These are phyloP conservation scores for Scutellaria baicalensis DNA, from an alignment of 257 asterid genomes.

Conservation along the genomic window DNA sequence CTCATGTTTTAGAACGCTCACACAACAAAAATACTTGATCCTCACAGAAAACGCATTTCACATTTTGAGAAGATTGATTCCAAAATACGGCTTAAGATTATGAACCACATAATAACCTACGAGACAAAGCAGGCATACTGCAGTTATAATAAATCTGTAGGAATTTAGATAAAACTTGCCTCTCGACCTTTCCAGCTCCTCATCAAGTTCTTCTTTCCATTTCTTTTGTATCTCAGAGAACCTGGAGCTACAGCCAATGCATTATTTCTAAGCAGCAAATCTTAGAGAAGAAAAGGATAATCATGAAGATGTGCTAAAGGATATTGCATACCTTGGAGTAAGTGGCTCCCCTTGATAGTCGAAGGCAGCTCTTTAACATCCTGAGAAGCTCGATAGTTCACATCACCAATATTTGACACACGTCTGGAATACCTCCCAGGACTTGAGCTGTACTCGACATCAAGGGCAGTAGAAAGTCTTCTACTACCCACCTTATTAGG, in stretches of 20 bases:
- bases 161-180: slow-evolving; percentile 43
- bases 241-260: slow-evolving; percentile 32
- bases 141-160: neutral
- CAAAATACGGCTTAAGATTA: neutral
- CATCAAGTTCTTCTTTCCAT: slow-evolving; percentile 98
- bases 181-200: slow-evolving; percentile 84
- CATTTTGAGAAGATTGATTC: neutral
- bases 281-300: neutral
- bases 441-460: slow-evolving; percentile 51
- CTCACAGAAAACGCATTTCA: neutral
- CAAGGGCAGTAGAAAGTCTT: slow-evolving; percentile 74
- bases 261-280: slow-evolving; percentile 10
- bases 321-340: slow-evolving; percentile 59
- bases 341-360: slow-evolving; percentile 55
- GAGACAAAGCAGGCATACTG: neutral
- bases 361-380: slow-evolving; percentile 45
- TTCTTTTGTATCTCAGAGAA: slow-evolving; percentile 69
- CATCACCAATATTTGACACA: slow-evolving; percentile 53
- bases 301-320: neutral
- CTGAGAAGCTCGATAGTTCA: slow-evolving; percentile 36
- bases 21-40: neutral
- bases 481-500: slow-evolving; percentile 60
- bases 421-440: slow-evolving; percentile 64
- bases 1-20: too few species aligned
- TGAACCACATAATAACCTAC: neutral